Evolutionary conservation across 2,329 filamentous ascomycete genomes (phyloP).

Genomic region (Capronia americana): DNA sequence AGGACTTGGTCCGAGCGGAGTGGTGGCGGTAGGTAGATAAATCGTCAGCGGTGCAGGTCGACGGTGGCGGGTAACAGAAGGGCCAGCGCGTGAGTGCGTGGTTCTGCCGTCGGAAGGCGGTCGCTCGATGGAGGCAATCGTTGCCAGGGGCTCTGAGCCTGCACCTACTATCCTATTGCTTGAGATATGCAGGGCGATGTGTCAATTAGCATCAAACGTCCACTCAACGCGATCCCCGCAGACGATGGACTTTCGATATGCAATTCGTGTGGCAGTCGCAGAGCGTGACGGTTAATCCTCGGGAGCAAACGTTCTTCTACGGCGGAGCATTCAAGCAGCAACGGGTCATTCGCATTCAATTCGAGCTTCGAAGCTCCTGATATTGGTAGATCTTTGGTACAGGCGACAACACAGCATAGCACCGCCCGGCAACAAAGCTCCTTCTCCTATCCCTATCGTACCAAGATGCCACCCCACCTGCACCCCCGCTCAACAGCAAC

Average conservation of each 20-base stretch:
- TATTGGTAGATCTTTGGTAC: not conserved
- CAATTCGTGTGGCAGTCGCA: not conserved
- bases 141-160: not conserved
- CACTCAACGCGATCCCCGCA: no score
- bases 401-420: not conserved
- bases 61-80: not conserved
- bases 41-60: not conserved
- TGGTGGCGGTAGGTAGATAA: slow-evolving; percentile 18
- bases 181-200: not conserved
- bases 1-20: slow-evolving; percentile 3
- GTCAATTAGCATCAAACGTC: not conserved
- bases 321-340: not conserved
- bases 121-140: not conserved
- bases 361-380: not conserved
- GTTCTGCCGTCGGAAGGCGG: not conserved
- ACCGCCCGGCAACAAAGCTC: not conserved
- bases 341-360: not conserved
- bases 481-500: slow-evolving; percentile 94
- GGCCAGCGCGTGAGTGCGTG: not conserved
- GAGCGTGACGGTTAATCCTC: not conserved
- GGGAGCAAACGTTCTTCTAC: not conserved
- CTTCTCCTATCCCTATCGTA: not conserved
- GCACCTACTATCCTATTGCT: not conserved
- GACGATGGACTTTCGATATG: not conserved
- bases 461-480: slow-evolving; percentile 66